phyloP scores from a whole-genome alignment of 2,329 filamentous ascomycete species.

The Ascochyta fabae region DNA sequence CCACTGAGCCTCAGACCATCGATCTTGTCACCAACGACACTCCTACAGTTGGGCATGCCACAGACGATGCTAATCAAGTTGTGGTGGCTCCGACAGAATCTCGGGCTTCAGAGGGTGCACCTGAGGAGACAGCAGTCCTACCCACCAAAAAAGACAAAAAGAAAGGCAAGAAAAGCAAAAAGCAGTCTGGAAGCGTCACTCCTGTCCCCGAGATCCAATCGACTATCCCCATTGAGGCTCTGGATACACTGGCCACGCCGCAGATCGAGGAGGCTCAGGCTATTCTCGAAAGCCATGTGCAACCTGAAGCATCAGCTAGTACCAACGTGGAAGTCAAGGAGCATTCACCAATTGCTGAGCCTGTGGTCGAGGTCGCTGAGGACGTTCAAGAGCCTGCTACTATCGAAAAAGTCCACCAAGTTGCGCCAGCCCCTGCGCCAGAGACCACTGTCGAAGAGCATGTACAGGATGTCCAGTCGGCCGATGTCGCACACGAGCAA shows the following conservation, averaged over 20 bases:
- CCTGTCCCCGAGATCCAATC: conserved; percentile 14
- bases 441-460: neutral
- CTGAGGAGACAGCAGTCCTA: conserved; percentile 1
- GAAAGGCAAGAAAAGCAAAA: conserved; percentile 35
- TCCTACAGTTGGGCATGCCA: neutral
- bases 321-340: neutral
- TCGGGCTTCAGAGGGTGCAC: neutral
- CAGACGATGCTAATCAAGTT: conserved; percentile 1
- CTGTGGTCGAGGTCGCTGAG: neutral
- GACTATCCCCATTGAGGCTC: neutral
- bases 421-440: neutral
- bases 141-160: conserved; percentile 29
- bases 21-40: neutral
- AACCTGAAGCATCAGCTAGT: neutral
- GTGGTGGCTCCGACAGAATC: neutral
- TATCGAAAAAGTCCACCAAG: neutral
- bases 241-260: neutral
- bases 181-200: conserved; percentile 22
- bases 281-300: neutral
- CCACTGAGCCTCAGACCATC: neutral
- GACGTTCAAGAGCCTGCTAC: neutral
- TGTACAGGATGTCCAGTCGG: neutral
- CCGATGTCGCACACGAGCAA: neutral
- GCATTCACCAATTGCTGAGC: neutral
- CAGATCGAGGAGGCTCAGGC: conserved; percentile 1